phyloP scores from a whole-genome alignment of 371 early-diverging fungal genomes.

The Globomyces sp. region DNA sequence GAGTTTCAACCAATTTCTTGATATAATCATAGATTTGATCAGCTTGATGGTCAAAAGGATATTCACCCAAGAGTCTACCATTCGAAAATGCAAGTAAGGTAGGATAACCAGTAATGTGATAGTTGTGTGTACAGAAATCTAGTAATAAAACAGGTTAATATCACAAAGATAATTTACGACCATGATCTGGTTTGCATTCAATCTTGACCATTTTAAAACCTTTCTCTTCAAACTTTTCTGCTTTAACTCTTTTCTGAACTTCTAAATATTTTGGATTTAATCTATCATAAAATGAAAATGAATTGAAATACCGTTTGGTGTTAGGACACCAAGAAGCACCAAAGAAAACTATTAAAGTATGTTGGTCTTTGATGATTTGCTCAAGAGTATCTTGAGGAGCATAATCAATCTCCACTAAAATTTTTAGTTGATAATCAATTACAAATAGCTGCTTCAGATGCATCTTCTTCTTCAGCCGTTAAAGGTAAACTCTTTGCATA shows the following conservation, averaged over 20 bases:
- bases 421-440: too few relatives aligned
- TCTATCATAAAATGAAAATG: neutral
- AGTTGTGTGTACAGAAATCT: slow-evolving; percentile 11
- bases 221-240: neutral
- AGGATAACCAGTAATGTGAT: slow-evolving; percentile 6
- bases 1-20: neutral
- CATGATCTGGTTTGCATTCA: slow-evolving; percentile 5
- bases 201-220: slow-evolving; percentile 11
- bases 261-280: slow-evolving; percentile 13
- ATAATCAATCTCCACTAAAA: too few relatives aligned
- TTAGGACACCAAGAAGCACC: slow-evolving; percentile 11
- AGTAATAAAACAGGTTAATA: neutral
- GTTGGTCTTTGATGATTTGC: neutral
- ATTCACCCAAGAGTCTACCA: slow-evolving; percentile 8
- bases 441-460: too few relatives aligned
- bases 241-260: slow-evolving; percentile 7
- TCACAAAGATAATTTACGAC: neutral
- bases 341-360: slow-evolving; percentile 9
- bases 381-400: neutral
- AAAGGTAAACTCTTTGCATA: too few relatives aligned
- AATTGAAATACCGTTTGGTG: neutral
- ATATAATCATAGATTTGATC: slow-evolving; percentile 5
- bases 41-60: slow-evolving; percentile 7
- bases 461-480: too few relatives aligned
- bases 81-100: neutral